These are phyloP conservation scores for Antarctomyces pellizariae DNA, from an alignment of 495 filamentous ascomycete genomes.

Conservation along the genomic window DNA sequence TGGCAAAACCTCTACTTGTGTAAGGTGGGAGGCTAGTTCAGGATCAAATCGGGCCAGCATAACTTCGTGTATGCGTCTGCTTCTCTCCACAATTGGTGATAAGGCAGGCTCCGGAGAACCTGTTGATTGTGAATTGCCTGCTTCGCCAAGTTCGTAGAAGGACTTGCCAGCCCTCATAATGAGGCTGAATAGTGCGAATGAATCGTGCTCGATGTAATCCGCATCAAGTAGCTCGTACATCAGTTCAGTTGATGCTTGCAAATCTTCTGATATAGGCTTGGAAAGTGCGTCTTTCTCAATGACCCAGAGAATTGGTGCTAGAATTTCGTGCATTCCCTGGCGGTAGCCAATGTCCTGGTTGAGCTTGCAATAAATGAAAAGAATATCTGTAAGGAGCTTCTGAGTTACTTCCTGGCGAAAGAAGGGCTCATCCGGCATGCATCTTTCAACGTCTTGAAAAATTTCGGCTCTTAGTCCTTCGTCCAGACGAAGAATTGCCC, in stretches of 20 bases:
- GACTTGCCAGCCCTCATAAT: conserved; percentile 70
- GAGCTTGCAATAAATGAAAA: conserved; percentile 89
- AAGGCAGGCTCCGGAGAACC: conserved; percentile 16
- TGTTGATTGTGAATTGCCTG: conserved; percentile 4
- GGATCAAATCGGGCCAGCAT: conserved; percentile 56
- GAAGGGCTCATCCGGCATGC: conserved; percentile 77
- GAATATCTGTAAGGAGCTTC: conserved; percentile 58
- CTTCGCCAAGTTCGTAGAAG: conserved; percentile 54
- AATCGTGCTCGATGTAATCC: conserved; percentile 65
- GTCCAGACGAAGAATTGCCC: conserved; percentile 63
- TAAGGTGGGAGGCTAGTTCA: conserved; percentile 60
- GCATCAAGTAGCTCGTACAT: conserved; percentile 45
- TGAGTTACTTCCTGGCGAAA: conserved; percentile 68
- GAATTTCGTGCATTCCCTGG: conserved; percentile 92
- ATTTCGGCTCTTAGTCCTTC: conserved; percentile 74
- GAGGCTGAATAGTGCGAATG: conserved; percentile 61
- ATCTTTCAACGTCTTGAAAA: conserved; percentile 80
- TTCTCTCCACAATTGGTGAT: conserved; percentile 67
- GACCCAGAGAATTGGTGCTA: conserved; percentile 80
- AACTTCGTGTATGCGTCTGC: conserved; percentile 63
- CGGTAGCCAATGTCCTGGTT: conserved; percentile 75
- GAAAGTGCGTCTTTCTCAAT: conserved; percentile 64
- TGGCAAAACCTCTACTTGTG: conserved; percentile 70
- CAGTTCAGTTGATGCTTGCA: conserved; percentile 11
- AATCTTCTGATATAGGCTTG: no score